Conservation (phyloP, 768 basidiomycete species). For the Amanita rimosa region DNA sequence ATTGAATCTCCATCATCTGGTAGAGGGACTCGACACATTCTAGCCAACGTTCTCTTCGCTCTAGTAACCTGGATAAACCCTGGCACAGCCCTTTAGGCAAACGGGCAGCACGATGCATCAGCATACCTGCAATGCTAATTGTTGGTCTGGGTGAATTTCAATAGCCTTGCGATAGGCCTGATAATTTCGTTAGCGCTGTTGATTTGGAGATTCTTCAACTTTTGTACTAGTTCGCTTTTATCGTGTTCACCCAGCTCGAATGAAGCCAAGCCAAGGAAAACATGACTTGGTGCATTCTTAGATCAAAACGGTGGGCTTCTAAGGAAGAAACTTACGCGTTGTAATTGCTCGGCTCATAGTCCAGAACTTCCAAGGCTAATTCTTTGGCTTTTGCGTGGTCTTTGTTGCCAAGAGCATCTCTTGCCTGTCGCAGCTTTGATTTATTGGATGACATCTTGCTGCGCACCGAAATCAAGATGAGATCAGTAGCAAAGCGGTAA, state of each 20-base stretch:
- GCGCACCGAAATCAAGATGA: no score
- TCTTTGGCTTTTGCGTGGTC: slow-evolving; percentile 60
- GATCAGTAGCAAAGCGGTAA: not conserved
- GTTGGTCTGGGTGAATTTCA: slow-evolving; percentile 50
- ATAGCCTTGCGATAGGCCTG: slow-evolving; percentile 78
- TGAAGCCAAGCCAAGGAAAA: slow-evolving; percentile 75
- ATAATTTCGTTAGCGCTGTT: slow-evolving; percentile 9
- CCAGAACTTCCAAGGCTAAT: slow-evolving; percentile 53
- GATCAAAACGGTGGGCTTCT: not conserved
- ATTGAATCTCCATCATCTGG: slow-evolving; percentile 45
- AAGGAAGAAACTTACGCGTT: slow-evolving; percentile 46
- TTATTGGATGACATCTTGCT: slow-evolving; percentile 44
- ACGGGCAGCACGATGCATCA: slow-evolving; percentile 9
- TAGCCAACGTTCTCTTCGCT: slow-evolving; percentile 48
- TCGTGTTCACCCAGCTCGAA: slow-evolving; percentile 63
- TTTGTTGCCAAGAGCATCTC: slow-evolving; percentile 67
- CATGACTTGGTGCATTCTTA: slow-evolving; percentile 40
- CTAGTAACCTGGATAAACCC: slow-evolving; percentile 70
- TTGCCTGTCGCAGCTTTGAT: slow-evolving; percentile 66
- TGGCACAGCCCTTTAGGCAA: slow-evolving; percentile 16
- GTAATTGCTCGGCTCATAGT: slow-evolving; percentile 76
- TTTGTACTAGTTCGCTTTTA: slow-evolving; percentile 74
- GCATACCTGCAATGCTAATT: slow-evolving; percentile 78
- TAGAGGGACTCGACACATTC: slow-evolving; percentile 41
- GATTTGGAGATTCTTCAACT: slow-evolving; percentile 1